Conservation (phyloP, 73 alveolate species). For the Symbiodinium natans region DNA sequence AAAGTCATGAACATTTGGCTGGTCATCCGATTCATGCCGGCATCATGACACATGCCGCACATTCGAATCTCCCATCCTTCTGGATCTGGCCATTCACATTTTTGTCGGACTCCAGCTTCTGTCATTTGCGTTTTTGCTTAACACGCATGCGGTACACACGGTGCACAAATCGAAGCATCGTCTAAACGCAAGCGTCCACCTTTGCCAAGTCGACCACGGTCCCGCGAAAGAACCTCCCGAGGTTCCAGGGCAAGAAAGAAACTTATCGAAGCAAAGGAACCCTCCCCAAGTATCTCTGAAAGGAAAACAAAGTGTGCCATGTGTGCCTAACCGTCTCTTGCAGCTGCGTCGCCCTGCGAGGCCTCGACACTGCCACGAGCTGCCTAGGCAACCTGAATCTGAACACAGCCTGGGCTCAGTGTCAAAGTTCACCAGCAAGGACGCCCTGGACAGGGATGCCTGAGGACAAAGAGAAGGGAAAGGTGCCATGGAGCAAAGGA, state of each 20-base stretch:
- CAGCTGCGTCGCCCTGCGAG: constrained; percentile 32
- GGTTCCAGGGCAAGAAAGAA: background rate
- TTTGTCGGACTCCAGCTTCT: background rate
- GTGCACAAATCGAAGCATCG: no score
- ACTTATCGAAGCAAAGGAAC: background rate
- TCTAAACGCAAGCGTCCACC: background rate
- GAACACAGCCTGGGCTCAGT: constrained; percentile 62
- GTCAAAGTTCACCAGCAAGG: constrained; percentile 79
- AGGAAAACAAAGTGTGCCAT: no score
- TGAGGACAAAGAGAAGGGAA: background rate
- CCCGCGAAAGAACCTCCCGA: constrained; percentile 67
- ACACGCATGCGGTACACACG: no score
- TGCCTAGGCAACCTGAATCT: background rate
- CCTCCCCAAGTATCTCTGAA: background rate
- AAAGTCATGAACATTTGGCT: no score
- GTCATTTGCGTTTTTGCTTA: no score
- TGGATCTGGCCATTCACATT: background rate
- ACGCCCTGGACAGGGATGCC: constrained; percentile 84
- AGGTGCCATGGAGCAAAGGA: no score
- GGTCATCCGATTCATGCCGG: no score
- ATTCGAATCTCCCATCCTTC: background rate
- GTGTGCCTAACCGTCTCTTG: constrained; percentile 57
- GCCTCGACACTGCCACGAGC: constrained; percentile 11
- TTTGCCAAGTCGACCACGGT: constrained; percentile 63
- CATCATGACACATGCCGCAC: no score